Base-by-base conservation (phyloP, 2,329 filamentous ascomycete species). In the Paecilomyces sp. region DNA sequence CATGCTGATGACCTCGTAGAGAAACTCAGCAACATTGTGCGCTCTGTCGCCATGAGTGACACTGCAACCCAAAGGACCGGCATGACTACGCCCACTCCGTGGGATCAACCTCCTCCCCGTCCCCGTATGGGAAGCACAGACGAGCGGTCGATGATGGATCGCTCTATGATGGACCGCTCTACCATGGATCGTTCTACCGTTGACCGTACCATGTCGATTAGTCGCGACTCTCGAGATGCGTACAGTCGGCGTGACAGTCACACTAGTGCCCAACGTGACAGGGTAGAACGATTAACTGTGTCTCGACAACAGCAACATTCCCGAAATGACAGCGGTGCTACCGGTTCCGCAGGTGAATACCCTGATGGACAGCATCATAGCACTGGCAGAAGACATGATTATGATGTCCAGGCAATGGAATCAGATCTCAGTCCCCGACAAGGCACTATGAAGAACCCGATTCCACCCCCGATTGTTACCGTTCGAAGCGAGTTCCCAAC, bases 401-500 rank as follows among this genome's bases (percentile, higher is more conserved):
- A 96, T 70, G 94, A 97, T 70, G 85, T 96, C 15, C 93, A 97
- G 73, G 92, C 92, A 3, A 96, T 97, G 91, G 93, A 97, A 74
- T 91, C 90, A 0, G 89, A 87, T 34, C 82, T 95, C 18, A 84
- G 85, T 64, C 89, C 91, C 5, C 87, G 89, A 41, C 77, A 82
- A 5, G 83, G 79, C 57, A 72, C 88, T 22, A 83, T 86, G 9
- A 90, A 88, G 67, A 96, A 96, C 66, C 91, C 92, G 0, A 97
- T 97, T 60, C 92, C 94, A 0, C 81, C 92, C 5, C 94, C 94
- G 0, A 89, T 86, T 0, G 92, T 99, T n/a, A 96, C 91, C 0
- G 89, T 99, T 55, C 90, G 93, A 61, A 97, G 93, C 71, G 94
- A 99, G 75, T 99, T 97, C 70, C 94, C 94, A 0, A 97, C 94